Evolutionary conservation across 1,139 yeast species (phyloP).

Genomic region (Blastobotrys indianensis): DNA sequence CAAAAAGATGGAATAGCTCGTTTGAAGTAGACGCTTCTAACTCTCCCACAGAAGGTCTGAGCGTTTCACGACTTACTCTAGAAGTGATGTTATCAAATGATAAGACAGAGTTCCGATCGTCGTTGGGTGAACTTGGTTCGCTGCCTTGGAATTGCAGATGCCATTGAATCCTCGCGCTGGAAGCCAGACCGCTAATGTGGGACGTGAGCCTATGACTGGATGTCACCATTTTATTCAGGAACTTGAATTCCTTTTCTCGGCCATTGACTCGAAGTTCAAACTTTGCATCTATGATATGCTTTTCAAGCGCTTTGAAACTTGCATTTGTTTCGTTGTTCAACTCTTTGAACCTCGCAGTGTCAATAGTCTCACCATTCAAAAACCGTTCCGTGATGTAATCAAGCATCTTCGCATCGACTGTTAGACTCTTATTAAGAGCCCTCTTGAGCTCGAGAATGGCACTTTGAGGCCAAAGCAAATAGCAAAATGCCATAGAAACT

Average conservation of each 20-base stretch:
- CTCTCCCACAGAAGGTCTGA: slow-evolving; percentile 3
- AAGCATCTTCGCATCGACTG: slow-evolving; percentile 48
- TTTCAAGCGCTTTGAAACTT: slow-evolving; percentile 39
- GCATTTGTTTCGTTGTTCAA: slow-evolving; percentile 39
- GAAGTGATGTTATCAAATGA: slow-evolving; percentile 9
- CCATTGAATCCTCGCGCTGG: slow-evolving; percentile 65
- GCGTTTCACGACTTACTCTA: background rate
- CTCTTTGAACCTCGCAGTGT: slow-evolving; percentile 37
- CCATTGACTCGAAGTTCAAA: slow-evolving; percentile 56
- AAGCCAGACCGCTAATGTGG: slow-evolving; percentile 60
- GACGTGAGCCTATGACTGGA: slow-evolving; percentile 50
- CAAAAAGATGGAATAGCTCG: slow-evolving; percentile 60
- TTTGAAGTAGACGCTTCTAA: slow-evolving; percentile 11
- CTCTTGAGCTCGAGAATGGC: slow-evolving; percentile 46
- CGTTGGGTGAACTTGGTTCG: slow-evolving; percentile 8
- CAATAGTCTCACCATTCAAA: slow-evolving; percentile 46
- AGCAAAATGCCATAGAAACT: slow-evolving; percentile 55
- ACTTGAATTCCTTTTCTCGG: slow-evolving; percentile 46
- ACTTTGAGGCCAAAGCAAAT: slow-evolving; percentile 56
- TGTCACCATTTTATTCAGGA: slow-evolving; percentile 44
- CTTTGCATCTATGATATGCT: slow-evolving; percentile 53
- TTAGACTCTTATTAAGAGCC: slow-evolving; percentile 49
- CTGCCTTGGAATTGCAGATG: slow-evolving; percentile 39
- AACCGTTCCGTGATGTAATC: slow-evolving; percentile 49
- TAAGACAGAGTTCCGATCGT: slow-evolving; percentile 10